phyloP scores from a whole-genome alignment of 345 rosid genomes.

The Aquilaria sinensis region DNA sequence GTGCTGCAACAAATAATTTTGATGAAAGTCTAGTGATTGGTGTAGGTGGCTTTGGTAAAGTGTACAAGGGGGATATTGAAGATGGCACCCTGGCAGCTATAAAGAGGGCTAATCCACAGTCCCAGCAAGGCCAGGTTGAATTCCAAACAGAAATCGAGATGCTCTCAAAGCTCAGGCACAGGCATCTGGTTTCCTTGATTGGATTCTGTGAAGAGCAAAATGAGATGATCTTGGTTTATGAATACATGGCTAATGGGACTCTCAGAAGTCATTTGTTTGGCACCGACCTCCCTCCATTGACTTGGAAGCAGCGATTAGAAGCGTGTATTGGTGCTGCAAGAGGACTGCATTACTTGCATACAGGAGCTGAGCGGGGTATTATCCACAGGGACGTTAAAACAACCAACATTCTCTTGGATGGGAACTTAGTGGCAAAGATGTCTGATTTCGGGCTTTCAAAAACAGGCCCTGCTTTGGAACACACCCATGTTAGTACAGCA shows the following conservation, averaged over 20 bases:
- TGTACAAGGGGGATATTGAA: conserved; percentile 73
- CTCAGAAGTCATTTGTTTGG: conserved; percentile 85
- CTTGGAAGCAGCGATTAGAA: conserved; percentile 82
- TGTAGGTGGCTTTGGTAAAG: conserved; percentile 87
- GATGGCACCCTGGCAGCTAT: conserved; percentile 74
- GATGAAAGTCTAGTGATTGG: conserved; percentile 78
- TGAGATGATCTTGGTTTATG: conserved; percentile 95
- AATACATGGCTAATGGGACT: conserved; percentile 88
- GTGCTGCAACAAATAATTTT: conserved; percentile 69
- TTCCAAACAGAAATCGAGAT: conserved; percentile 88
- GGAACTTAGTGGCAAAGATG: conserved; percentile 79
- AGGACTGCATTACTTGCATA: conserved; percentile 93
- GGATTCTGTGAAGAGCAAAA: conserved; percentile 85
- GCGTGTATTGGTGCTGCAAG: conserved; percentile 78
- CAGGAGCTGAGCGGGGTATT: conserved; percentile 81
- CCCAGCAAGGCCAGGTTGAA: conserved; percentile 84
- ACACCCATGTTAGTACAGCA: conserved; percentile 90
- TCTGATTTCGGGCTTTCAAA: conserved; percentile 85
- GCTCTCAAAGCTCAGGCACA: conserved; percentile 85
- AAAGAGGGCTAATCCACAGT: conserved; percentile 83
- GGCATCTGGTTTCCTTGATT: conserved; percentile 81
- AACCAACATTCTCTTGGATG: conserved; percentile 75
- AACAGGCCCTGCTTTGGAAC: conserved; percentile 85
- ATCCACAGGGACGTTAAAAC: conserved; percentile 92
- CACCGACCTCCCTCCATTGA: conserved; percentile 52